Evolutionary conservation across 768 basidiomycete genomes (phyloP).

Genomic region (Phanerochaete sordida): DNA sequence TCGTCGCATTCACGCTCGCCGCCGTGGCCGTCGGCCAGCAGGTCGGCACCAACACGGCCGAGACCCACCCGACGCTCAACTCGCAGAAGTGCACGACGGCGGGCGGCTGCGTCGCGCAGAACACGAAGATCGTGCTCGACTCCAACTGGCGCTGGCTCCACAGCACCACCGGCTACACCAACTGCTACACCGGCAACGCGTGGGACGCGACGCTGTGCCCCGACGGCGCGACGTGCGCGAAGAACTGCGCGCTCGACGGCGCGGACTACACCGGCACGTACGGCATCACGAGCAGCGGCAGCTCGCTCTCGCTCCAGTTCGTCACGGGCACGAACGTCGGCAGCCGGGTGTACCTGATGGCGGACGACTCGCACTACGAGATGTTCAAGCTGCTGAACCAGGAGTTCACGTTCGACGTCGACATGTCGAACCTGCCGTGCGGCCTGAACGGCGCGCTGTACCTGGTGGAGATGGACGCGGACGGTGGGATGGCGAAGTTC

Average conservation of each 20-base stretch:
- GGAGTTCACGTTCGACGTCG: constrained; percentile 42
- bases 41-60: constrained; percentile 40
- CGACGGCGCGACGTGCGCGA: constrained; percentile 40
- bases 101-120: constrained; percentile 32
- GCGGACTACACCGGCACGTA: constrained; percentile 27
- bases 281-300: constrained; percentile 26
- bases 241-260: constrained; percentile 24
- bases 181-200: constrained; percentile 48
- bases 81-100: constrained; percentile 46
- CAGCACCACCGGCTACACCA: constrained; percentile 25
- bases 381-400: constrained; percentile 46
- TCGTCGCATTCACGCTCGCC: constrained; percentile 21
- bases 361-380: constrained; percentile 36
- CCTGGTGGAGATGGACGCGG: constrained; percentile 52
- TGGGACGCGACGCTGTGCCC: constrained; percentile 49
- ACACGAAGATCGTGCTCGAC: constrained; percentile 38
- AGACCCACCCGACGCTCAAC: constrained; percentile 42
- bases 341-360: constrained; percentile 44
- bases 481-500: constrained; percentile 44
- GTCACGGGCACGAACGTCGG: constrained; percentile 25
- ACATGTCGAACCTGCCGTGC: constrained; percentile 48
- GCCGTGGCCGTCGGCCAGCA: constrained; percentile 43
- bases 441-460: constrained; percentile 57
- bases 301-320: constrained; percentile 23
- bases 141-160: constrained; percentile 47